Percentiles rank a stretch among this genome's conserved stretches.
Evolutionary conservation across 805 yeast species (phyloP).

Genomic region (Candida hungchunana): DNA sequence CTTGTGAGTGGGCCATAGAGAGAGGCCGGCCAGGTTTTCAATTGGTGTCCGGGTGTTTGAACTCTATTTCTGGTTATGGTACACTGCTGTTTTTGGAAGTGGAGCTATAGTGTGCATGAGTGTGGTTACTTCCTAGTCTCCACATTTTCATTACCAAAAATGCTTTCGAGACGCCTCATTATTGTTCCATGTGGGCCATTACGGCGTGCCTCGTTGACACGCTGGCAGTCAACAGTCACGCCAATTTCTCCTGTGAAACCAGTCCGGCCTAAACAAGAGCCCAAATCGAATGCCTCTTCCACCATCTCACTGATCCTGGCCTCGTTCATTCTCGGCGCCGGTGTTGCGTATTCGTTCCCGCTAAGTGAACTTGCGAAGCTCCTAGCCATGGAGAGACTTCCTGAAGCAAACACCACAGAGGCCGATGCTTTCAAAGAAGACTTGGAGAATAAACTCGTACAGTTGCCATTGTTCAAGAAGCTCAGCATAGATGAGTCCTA

Average conservation of each 20-base stretch:
- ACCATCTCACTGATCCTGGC: constrained; percentile 15
- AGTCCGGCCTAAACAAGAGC: not conserved
- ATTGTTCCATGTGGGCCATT: too few species aligned
- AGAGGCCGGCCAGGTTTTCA: too few species aligned
- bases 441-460: constrained; percentile 44
- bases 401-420: constrained; percentile 25
- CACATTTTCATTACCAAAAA: too few species aligned
- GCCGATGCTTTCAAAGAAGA: constrained; percentile 27
- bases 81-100: too few species aligned
- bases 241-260: not conserved
- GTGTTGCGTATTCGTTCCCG: constrained; percentile 32
- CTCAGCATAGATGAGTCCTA: constrained; percentile 37
- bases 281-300: constrained; percentile 5
- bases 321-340: constrained; percentile 32
- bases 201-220: too few species aligned
- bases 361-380: constrained; percentile 30
- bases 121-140: too few species aligned
- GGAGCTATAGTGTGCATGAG: too few species aligned
- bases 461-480: constrained; percentile 47
- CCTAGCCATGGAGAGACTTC: constrained; percentile 21
- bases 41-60: too few species aligned
- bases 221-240: not conserved
- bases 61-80: too few species aligned
- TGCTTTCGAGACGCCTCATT: too few species aligned
- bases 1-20: too few species aligned